Conservation (phyloP, 176 grass and related monocot species). For the Zea mays region Zm-B73-REFERENCE-NAM-5.0 NC_050101.1:125926001-125926500, state of each 20-base stretch:
- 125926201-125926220: background rate
- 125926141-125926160: background rate
- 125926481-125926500: too few relatives aligned
- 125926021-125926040: background rate
- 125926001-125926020: background rate
- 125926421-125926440: too few relatives aligned
- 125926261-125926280: background rate
- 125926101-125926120: background rate
- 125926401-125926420: too few relatives aligned
- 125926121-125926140: background rate
- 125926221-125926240: background rate
- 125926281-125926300: too few relatives aligned
- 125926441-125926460: too few relatives aligned
- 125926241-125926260: background rate
- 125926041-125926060: background rate
- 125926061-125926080: background rate
- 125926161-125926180: background rate
- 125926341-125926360: too few relatives aligned
- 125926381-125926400: too few relatives aligned
- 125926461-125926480: too few relatives aligned
- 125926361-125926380: too few relatives aligned
- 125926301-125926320: too few relatives aligned
- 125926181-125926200: background rate
- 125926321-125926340: too few relatives aligned
- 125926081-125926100: background rate